Evolutionary conservation across 1,284 basidiomycete species (phyloP).

Genomic region (Ceratorhiza oryzae-sativae): DNA sequence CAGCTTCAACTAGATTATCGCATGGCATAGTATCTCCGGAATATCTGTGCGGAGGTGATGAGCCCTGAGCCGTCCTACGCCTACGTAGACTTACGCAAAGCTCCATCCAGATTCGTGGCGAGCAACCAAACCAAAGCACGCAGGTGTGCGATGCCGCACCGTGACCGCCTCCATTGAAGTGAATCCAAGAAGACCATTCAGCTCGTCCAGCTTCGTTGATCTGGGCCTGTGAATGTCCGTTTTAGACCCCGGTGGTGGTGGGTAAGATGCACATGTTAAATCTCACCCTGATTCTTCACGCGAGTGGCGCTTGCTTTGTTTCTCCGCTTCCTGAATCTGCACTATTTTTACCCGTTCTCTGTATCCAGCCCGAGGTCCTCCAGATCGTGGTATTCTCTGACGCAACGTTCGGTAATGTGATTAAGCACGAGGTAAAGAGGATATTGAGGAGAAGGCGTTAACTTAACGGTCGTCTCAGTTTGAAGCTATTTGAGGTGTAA

Average conservation of each 20-base stretch:
- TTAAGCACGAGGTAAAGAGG: slow-evolving; percentile 77
- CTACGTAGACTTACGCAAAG: slow-evolving; percentile 65
- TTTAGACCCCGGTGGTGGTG: neutral
- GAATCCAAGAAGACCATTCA: slow-evolving; percentile 12
- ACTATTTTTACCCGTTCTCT: slow-evolving; percentile 62
- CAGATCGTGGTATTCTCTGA: slow-evolving; percentile 69
- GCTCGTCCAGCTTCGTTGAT: slow-evolving; percentile 13
- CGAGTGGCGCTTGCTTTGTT: slow-evolving; percentile 51
- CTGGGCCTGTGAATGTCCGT: neutral
- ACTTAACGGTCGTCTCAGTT: slow-evolving; percentile 51
- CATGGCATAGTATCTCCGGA: slow-evolving; percentile 91
- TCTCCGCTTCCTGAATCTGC: slow-evolving; percentile 63
- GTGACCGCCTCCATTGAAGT: slow-evolving; percentile 24
- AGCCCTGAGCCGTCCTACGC: slow-evolving; percentile 9
- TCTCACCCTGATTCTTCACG: neutral
- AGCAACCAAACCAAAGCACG: slow-evolving; percentile 74
- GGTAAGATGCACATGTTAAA: neutral
- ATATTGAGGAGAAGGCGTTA: slow-evolving; percentile 62
- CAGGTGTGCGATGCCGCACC: slow-evolving; percentile 64
- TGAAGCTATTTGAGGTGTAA: slow-evolving; percentile 35
- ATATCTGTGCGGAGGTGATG: slow-evolving; percentile 56
- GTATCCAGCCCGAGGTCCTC: slow-evolving; percentile 69
- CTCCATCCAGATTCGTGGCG: slow-evolving; percentile 79
- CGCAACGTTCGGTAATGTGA: slow-evolving; percentile 63
- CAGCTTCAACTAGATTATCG: slow-evolving; percentile 70